Evolutionary conservation across 257 asterid species (phyloP), one percentile per base, ranked within the genome.

Genomic region (Solanum piurae): DNA sequence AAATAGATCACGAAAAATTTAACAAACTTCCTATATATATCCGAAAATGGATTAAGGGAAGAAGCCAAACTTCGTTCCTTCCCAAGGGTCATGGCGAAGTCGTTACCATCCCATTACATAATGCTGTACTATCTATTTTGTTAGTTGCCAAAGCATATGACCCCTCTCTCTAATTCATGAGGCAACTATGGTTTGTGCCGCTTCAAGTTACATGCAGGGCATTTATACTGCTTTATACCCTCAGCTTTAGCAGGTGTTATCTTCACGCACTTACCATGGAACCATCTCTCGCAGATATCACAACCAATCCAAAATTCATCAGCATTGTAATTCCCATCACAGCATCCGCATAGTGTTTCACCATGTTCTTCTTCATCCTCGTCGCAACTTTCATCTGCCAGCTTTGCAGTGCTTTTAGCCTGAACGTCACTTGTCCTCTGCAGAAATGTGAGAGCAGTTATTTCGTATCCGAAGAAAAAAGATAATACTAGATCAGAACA

Each of bases 121-220:
- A 89, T 77, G 90, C 89, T 90, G 89, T 84, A 88, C 92, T 88
- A 91, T 82, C 90, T 89, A 91, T 82, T 66, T 86, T 90, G 95
- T 92, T 90, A 92, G 93, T 88, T 91, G 89, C 91, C 80, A 38
- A 88, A 88, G 87, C 89, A 89, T 83, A 44, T 11, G 86, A 89
- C 16, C 92, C 88, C 89, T 60, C 77, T 20, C 73, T n/a, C 82
- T 52, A 38, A 75, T 23, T 23, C 58, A n/a, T 12, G 62, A 37
- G 66, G 9, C 52, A 20, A 86, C 90, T 92, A 94, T 90, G 87
- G 95, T 92, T 94, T 90, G 86, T 92, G 93, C 5, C 96, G 93
- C 90, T 96, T 96, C 91, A 92, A 71, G 90, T 85, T 89, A 95
- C 99, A 96, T 46, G 98, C 91, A 21, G 99, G 99, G 91, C 98